phyloP scores from a whole-genome alignment of 164 flowering plant genomes.

The Taxillus chinensis region DNA sequence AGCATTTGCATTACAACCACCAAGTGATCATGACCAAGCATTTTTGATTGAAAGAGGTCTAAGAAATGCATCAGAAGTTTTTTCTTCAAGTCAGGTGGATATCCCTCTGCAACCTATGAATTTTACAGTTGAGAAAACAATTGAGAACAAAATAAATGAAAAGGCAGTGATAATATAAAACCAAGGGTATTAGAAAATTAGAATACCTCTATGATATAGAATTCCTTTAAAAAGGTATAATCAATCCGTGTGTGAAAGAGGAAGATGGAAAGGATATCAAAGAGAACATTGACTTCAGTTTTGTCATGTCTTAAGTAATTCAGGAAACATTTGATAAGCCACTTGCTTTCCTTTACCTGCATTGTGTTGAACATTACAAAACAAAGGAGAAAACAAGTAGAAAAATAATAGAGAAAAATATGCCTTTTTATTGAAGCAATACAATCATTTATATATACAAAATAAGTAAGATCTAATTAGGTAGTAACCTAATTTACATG shows the following conservation, averaged over 20 bases:
- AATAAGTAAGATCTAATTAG: too few species aligned
- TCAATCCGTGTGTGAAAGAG: constrained; percentile 81
- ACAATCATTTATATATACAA: too few species aligned
- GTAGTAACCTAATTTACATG: too few species aligned
- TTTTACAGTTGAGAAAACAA: neutral
- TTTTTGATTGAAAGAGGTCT: constrained; percentile 78
- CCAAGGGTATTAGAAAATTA: neutral
- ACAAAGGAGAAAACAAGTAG: neutral
- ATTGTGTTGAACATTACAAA: constrained; percentile 1
- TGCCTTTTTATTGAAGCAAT: too few species aligned
- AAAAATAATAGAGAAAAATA: too few species aligned
- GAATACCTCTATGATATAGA: constrained; percentile 89
- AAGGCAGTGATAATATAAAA: neutral
- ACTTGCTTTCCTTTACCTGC: constrained; percentile 99
- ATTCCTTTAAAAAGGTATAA: constrained; percentile 96
- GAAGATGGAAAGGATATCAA: constrained; percentile 92
- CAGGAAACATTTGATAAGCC: constrained; percentile 97
- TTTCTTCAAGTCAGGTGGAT: constrained; percentile 78
- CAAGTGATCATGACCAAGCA: constrained; percentile 83
- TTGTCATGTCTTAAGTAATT: constrained; percentile 90
- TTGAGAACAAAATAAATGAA: neutral
- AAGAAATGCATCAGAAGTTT: constrained; percentile 70
- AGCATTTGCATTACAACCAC: constrained; percentile 98
- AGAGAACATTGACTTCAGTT: constrained; percentile 78
- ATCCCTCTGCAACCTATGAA: constrained; percentile 90